Conservation (phyloP, 2,329 filamentous ascomycete species). For the Basipetospora sp. region DNA sequence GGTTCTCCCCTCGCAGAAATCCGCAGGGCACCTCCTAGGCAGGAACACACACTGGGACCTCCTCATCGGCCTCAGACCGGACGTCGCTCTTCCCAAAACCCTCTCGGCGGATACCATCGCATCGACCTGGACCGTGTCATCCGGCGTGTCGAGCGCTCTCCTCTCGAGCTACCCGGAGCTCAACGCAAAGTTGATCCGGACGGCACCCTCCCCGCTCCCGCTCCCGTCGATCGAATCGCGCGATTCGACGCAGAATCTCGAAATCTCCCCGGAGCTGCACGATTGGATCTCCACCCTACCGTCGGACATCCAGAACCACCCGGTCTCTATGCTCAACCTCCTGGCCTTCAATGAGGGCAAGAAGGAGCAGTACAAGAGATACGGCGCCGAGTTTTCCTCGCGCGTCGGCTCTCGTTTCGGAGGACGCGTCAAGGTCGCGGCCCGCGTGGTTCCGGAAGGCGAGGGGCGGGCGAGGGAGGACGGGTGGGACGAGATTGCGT, state of each 20-base stretch:
- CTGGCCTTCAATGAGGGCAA: constrained; percentile 38
- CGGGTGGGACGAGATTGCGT: constrained; percentile 48
- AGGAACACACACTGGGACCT: constrained; percentile 3
- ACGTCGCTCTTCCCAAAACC: not conserved
- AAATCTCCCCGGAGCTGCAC: constrained; percentile 35
- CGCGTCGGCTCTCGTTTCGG: constrained; percentile 37
- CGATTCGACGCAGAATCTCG: constrained; percentile 28
- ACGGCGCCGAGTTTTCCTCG: constrained; percentile 37
- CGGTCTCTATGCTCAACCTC: constrained; percentile 50
- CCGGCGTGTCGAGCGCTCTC: not conserved
- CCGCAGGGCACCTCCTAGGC: constrained; percentile 1
- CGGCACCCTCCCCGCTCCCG: not conserved
- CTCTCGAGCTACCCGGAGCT: not conserved
- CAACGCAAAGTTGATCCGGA: not conserved
- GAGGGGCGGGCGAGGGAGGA: constrained; percentile 11
- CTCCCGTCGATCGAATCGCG: not conserved
- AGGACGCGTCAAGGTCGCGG: constrained; percentile 46
- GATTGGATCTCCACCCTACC: constrained; percentile 29
- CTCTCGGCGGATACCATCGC: not conserved
- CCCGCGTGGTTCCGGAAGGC: constrained; percentile 32
- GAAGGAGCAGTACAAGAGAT: constrained; percentile 39
- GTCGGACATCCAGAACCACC: constrained; percentile 12
- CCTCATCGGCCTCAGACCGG: constrained; percentile 2
- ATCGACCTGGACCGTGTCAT: constrained; percentile 1
- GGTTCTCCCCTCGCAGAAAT: constrained; percentile 1